phyloP scores from a whole-genome alignment of 805 yeast genomes.

The Blastobotrys attinorum region DNA sequence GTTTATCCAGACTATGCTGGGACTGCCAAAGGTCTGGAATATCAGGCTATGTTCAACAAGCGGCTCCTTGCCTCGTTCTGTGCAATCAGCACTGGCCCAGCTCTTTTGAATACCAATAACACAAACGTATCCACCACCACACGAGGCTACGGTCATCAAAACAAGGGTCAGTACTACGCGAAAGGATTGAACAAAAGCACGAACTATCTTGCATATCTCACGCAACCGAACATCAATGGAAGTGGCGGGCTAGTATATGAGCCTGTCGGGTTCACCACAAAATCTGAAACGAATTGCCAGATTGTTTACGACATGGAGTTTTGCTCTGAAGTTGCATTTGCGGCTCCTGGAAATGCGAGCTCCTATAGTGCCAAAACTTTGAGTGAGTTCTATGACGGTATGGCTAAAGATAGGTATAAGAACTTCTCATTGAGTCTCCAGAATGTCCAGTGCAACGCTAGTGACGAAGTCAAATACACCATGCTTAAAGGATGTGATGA shows the following conservation, averaged over 20 bases:
- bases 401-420: constrained; percentile 46
- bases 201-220: constrained; percentile 55
- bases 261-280: constrained; percentile 44
- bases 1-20: constrained; percentile 10
- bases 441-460: constrained; percentile 63
- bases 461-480: constrained; percentile 58
- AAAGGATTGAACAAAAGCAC: constrained; percentile 54
- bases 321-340: constrained; percentile 76
- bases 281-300: constrained; percentile 57
- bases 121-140: constrained; percentile 31
- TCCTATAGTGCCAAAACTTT: constrained; percentile 31
- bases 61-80: constrained; percentile 48
- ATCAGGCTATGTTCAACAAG: background rate
- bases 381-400: constrained; percentile 49
- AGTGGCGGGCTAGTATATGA: constrained; percentile 59
- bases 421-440: constrained; percentile 73
- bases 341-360: constrained; percentile 58
- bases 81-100: constrained; percentile 55
- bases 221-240: constrained; percentile 36
- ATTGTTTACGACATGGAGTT: constrained; percentile 67
- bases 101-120: constrained; percentile 26
- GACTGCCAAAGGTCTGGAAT: background rate
- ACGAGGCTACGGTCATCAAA: constrained; percentile 36
- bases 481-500: constrained; percentile 66
- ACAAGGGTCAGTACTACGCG: constrained; percentile 54